Base-by-base conservation (phyloP, 176 grass and related monocot genomes). In the Saccharum officinarum region DNA sequence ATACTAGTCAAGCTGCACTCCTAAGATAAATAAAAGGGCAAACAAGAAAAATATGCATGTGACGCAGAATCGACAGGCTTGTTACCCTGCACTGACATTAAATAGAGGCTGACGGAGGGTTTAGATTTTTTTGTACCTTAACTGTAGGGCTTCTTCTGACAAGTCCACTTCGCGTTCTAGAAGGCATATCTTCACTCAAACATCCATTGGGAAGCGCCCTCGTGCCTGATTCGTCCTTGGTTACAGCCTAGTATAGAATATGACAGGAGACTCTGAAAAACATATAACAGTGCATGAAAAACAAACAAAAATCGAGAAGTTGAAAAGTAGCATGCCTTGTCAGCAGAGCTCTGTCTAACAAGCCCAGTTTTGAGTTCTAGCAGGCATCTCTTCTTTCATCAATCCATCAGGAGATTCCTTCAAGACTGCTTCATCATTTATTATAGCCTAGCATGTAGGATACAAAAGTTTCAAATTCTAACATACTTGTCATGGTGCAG, bases 111-210 rank as follows among this genome's bases (percentile, higher is more conserved):
- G 36, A 42, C 5, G 31, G 17, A 61, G 34, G 17, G n/a, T 15
- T 38, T 36, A 63, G 47, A 83, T 31, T 42, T 60, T 46, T 73
- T 26, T 54, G 67, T 91, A 78, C 89, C 80, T 71, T 90, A 47
- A 34, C 0, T 41, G 11, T 26, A 14, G 85, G 83, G 0, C 17
- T 71, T 78, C 64, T 38, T 44, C 79, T 60, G 15, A 76, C 62
- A 87, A 82, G 80, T 18, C 61, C 82, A 80, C 28, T 89, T 44
- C 3, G 25, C 15, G 46, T 85, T 74, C 31, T 75, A 50, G 70
- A 81, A 73, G 76, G 76, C 25, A 26, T 64, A 70, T 70, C 71
- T 78, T 89, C 87, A 81, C 87, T 89, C 41, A 75, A 82, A 33
- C 47, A 71, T 55, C 39, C 84, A 77, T 73, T 41, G 20, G 67